Evolutionary conservation across 2,329 filamentous ascomycete species (phyloP), one percentile per base, ranked within the genome.

Genomic region (Penicillium occitanis): DNA sequence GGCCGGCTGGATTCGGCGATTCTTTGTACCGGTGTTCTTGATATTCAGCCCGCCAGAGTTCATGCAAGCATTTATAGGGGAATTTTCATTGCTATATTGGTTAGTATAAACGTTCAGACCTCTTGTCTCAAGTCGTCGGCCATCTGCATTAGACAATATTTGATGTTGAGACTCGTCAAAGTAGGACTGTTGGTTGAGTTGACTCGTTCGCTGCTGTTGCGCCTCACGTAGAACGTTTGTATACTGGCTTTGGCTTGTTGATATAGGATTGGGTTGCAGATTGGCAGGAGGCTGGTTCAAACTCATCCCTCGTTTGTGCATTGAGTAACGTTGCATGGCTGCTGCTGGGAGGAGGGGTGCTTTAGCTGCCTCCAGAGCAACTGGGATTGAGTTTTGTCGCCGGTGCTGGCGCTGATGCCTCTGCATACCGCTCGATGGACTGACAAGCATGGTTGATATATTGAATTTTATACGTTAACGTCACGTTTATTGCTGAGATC

Each of bases 211-310:
- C 84, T 93, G 91, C 89, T 91, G 88, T 87, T 94, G 92, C 88
- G 90, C 86, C 91, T 91, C 91, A 90, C 90, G 90, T 89, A 92
- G 86, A 82, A 88, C 85, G 86, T 92, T 90, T 87, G 93, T 91
- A 86, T 83, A 82, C 82, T 85, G 79, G 79, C 81, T 25, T 40
- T 65, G 46, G 35, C 53, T 59, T 50, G 51, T 66, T 58, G 65
- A 57, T 5, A 59, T 35, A 28, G 61, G 71, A 74, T 73, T 73
- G 77, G 79, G 77, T 74, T 81, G 78, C 82, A 82, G 79, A 85
- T 80, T 76, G 77, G 82, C 85, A 80, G 85, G 84, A 80, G 87
- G 83, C 70, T 87, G 90, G 81, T 96, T 92, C 73, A 96, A 85
- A 82, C 91, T 95, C 81, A 93, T 88, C 75, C 93, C 93, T 78